Evolutionary conservation across 2,329 filamentous ascomycete genomes (phyloP).

Genomic region (Xylaria sp.): DNA sequence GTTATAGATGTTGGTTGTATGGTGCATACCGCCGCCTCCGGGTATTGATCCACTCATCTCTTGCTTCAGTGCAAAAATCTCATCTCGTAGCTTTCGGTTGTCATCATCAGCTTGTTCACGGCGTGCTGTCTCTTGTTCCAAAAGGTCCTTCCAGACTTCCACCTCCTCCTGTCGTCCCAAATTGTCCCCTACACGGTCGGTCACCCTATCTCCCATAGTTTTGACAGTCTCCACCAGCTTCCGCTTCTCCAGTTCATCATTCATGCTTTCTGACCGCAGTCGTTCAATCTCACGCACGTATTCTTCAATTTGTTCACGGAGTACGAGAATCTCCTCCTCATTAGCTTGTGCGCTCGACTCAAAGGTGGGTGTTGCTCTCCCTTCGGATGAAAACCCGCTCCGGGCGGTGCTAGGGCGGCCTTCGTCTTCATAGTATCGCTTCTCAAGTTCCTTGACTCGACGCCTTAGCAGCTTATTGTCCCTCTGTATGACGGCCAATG

Average conservation of each 20-base stretch:
- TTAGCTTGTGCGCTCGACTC: conserved; percentile 69
- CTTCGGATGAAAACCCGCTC: conserved; percentile 62
- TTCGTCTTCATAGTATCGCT: conserved; percentile 69
- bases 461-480: conserved; percentile 85
- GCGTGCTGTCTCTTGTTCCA: conserved; percentile 88
- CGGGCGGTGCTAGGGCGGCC: conserved; percentile 65
- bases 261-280: conserved; percentile 76
- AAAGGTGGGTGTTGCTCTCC: conserved; percentile 59
- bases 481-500: conserved; percentile 84
- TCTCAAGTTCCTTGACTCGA: conserved; percentile 85
- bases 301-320: conserved; percentile 84
- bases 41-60: conserved; percentile 50
- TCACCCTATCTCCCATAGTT: conserved; percentile 53
- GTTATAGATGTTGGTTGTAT: conserved; percentile 71
- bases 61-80: conserved; percentile 75
- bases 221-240: conserved; percentile 81
- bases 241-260: conserved; percentile 83
- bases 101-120: conserved; percentile 92
- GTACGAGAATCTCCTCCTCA: conserved; percentile 83
- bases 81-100: conserved; percentile 80
- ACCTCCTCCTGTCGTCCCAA: conserved; percentile 65
- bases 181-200: conserved; percentile 51
- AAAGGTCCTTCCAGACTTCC: conserved; percentile 93
- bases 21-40: conserved; percentile 48
- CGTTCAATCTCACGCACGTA: conserved; percentile 85